Conservation (phyloP, 768 basidiomycete genomes). For the Calocybe cyanea region DNA sequence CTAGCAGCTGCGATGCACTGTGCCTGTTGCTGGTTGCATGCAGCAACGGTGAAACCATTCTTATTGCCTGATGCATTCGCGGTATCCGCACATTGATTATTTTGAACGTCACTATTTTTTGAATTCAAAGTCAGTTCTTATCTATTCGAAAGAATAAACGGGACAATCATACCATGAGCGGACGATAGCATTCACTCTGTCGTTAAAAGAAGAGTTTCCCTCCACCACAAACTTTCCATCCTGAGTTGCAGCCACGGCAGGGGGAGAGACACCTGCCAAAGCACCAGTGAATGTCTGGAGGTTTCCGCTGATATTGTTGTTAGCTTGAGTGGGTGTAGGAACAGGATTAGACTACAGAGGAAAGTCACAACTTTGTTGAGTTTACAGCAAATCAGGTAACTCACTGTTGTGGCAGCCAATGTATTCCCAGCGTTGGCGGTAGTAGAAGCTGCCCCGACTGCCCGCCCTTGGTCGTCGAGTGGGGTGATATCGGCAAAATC, state of each 20-base stretch:
- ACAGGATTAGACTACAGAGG: conserved; percentile 4
- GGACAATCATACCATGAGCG: conserved; percentile 40
- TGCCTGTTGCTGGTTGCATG: conserved; percentile 42
- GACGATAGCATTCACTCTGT: conserved; percentile 37
- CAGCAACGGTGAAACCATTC: conserved; percentile 41
- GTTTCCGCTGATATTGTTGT: conserved; percentile 24
- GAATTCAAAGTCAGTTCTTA: neutral
- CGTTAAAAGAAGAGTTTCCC: conserved; percentile 45
- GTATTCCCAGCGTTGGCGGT: conserved; percentile 2
- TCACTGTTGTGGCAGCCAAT: conserved; percentile 5
- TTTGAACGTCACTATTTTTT: conserved; percentile 43
- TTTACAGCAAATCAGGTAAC: neutral
- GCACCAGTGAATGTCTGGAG: conserved; percentile 48
- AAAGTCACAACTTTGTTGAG: no score
- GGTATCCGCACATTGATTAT: conserved; percentile 56
- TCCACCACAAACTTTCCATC: conserved; percentile 47
- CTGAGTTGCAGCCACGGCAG: conserved; percentile 36
- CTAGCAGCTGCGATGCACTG: conserved; percentile 31
- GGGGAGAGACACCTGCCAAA: conserved; percentile 43
- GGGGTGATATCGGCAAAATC: conserved; percentile 42
- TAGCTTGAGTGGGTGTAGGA: conserved; percentile 8
- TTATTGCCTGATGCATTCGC: conserved; percentile 49
- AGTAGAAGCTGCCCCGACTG: conserved; percentile 23
- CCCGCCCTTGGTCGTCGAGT: conserved; percentile 42
- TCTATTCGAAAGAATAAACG: neutral